Base-by-base conservation (phyloP, 163 green algal species). In the Trebouxia gelatinosa region DNA sequence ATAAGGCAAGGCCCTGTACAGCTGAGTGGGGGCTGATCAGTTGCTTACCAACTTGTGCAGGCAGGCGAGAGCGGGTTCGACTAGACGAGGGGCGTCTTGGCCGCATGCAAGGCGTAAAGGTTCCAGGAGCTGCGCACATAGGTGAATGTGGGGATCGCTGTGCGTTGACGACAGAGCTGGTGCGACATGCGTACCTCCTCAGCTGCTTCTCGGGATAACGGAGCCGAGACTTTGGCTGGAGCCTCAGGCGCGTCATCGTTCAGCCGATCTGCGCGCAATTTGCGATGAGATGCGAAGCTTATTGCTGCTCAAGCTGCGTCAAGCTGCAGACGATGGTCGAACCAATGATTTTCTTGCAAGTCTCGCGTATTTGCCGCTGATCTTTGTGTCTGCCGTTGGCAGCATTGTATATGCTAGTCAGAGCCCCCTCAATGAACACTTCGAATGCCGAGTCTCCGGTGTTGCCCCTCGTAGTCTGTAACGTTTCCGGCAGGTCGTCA, bases 21-120 rank as follows among this genome's bases (percentile, higher is more conserved):
- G 58, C n/a, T 31, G 16, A 21, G 13, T 29, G 16, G 61, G 61
- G 11, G 65, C 16, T 34, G 11, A 64, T 29, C 17, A 26, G 26
- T 48, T 7, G 29, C 70, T 68, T 68, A 89, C 90, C 72, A 97
- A 87, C 86, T 97, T 97, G 88, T 97, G 93, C 71, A 97, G 80
- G 80, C 90, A 95, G 31, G 84, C 88, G 6, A 97, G 87, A 17
- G 92, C 91, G 2, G 90, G 83, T 74, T 96, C 92, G 11, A 91
- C 81, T 21, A 97, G 50, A 48, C 85, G 85, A 2, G 79, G 62
- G 34, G 75, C 82, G 72, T 85, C 89, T 57, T 78, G 79, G 3
- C 40, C 70, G 50, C 90, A 92, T 5, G 89, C 87, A 7, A 94
- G 81, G 46, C 85, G 78, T 61, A 97, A 81, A 5, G 93, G 90